Conservation (phyloP, 169 alveolate genomes). For the Eimeria necatrix region DNA sequence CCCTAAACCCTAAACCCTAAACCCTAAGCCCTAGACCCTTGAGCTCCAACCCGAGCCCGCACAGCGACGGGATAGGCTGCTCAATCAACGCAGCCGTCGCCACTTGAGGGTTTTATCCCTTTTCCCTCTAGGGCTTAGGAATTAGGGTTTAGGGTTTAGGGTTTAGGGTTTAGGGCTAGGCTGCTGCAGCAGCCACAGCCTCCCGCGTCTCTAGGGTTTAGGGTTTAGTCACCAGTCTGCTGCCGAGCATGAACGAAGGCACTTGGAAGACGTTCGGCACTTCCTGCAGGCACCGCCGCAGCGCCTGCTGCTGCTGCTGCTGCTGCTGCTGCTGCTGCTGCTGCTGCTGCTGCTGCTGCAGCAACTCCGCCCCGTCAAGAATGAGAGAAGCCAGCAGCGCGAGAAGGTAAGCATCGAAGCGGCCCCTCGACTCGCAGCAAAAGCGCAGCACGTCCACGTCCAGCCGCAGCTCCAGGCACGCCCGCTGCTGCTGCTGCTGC, state of each 20-base stretch:
- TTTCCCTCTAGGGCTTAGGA: too few relatives aligned
- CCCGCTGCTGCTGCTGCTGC: not conserved
- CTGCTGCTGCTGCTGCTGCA: constrained; percentile 5
- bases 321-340: not conserved
- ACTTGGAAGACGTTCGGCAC: not conserved
- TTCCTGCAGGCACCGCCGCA: not conserved
- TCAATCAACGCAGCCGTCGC: too few relatives aligned
- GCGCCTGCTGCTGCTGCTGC: not conserved
- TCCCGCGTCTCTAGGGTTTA: not conserved
- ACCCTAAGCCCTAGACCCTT: too few relatives aligned
- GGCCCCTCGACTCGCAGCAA: constrained; percentile 52
- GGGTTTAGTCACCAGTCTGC: not conserved
- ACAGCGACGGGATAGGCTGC: too few relatives aligned
- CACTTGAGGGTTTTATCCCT: too few relatives aligned
- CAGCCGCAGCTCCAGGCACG: not conserved
- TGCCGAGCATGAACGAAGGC: not conserved
- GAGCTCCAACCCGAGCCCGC: too few relatives aligned
- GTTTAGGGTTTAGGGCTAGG: too few relatives aligned
- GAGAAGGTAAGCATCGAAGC: constrained; percentile 55
- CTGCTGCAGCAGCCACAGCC: not conserved
- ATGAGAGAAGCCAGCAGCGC: constrained; percentile 42
- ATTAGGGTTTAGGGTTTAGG: too few relatives aligned
- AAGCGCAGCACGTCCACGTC: constrained; percentile 50
- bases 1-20: too few relatives aligned
- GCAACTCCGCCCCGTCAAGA: not conserved